These are phyloP conservation scores for Plicaturopsis crispa DNA, from an alignment of 768 basidiomycete genomes.

Conservation along the genomic window DNA sequence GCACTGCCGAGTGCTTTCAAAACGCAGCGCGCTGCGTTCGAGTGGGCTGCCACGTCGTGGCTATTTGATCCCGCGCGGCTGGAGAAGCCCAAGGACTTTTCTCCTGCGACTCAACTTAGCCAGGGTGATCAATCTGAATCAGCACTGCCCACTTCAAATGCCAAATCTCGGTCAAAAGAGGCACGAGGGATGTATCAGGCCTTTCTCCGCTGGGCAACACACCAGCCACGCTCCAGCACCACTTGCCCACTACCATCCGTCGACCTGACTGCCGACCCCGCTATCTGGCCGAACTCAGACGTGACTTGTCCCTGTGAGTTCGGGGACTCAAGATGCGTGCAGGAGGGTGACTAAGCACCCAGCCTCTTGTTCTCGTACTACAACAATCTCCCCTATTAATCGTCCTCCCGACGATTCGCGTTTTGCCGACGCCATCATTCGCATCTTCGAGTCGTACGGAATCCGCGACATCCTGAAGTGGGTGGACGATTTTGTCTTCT, in stretches of 20 bases:
- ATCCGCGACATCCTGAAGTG: conserved; percentile 7
- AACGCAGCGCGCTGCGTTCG: conserved; percentile 27
- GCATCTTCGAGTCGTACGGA: conserved; percentile 13
- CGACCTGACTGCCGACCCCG: too few species aligned
- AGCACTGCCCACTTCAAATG: too few species aligned
- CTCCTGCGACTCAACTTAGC: too few species aligned
- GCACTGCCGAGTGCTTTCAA: conserved; percentile 31
- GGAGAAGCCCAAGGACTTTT: too few species aligned
- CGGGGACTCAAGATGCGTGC: too few species aligned
- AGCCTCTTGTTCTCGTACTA: not conserved
- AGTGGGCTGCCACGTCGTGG: conserved; percentile 31
- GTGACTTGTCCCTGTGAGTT: too few species aligned
- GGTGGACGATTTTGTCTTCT: conserved; percentile 5
- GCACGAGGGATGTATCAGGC: conserved; percentile 28
- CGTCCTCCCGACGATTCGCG: not conserved
- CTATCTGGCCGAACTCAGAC: too few species aligned
- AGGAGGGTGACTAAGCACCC: not conserved
- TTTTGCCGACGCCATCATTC: conserved; percentile 22
- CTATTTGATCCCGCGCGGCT: conserved; percentile 26
- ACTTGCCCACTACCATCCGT: too few species aligned
- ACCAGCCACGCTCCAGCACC: conserved; percentile 8
- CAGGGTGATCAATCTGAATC: too few species aligned
- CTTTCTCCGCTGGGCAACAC: conserved; percentile 26
- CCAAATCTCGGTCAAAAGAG: conserved; percentile 9
- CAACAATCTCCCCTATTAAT: not conserved